Conservation (phyloP, 306 rosid species). For the Mucuna pruriens region DNA sequence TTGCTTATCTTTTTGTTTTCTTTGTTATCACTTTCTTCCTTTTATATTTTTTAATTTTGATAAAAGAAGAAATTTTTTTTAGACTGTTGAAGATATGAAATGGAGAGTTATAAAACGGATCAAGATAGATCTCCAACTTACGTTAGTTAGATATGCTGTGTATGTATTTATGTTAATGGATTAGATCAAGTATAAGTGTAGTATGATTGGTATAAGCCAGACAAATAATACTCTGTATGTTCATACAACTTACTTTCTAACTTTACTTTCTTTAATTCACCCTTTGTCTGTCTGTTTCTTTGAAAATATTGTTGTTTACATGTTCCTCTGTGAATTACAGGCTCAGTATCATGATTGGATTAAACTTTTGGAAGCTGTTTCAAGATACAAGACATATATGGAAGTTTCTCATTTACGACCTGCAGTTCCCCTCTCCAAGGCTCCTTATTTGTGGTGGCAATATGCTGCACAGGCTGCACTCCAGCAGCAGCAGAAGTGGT, state of each 20-base stretch:
- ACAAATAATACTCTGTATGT: not conserved
- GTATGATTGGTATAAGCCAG: not conserved
- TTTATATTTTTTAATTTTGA: not conserved
- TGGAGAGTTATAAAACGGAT: not conserved
- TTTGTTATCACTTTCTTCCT: not conserved
- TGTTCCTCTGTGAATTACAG: slow-evolving; percentile 45
- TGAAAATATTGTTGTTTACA: slow-evolving; percentile 17
- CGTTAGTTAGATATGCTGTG: not conserved
- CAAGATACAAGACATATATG: slow-evolving; percentile 80
- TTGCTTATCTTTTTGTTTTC: not conserved
- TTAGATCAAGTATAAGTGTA: not conserved
- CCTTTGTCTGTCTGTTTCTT: not conserved
- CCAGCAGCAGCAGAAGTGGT: slow-evolving; percentile 94
- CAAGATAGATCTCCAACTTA: not conserved
- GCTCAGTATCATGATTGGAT: slow-evolving; percentile 94
- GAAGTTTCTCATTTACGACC: slow-evolving; percentile 93
- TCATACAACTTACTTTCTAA: slow-evolving; percentile 3
- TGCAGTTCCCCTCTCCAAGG: slow-evolving; percentile 63
- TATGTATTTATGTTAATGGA: not conserved
- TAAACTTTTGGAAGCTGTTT: slow-evolving; percentile 85
- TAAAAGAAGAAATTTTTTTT: not conserved
- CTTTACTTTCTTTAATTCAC: not conserved
- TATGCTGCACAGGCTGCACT: slow-evolving; percentile 83
- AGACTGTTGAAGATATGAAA: not conserved
- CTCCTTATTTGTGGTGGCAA: slow-evolving; percentile 83